Percentiles rank a stretch among this genome's conserved stretches.
Conservation (phyloP, 2,329 filamentous ascomycete species). For the Phoma herbarum region DNA sequence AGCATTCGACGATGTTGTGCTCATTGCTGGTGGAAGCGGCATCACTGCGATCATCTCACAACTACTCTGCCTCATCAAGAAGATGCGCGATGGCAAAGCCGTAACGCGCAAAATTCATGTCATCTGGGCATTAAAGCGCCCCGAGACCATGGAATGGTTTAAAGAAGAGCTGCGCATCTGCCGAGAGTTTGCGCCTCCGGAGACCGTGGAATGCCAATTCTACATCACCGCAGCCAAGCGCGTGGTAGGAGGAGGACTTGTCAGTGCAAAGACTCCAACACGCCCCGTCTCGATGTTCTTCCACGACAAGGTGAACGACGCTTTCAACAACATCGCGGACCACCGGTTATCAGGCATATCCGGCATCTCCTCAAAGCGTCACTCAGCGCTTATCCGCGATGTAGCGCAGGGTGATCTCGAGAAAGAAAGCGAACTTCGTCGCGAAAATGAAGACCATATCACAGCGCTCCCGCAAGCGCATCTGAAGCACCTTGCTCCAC, state of each 20-base stretch:
- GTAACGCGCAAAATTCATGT: conserved; percentile 90
- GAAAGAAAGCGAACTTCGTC: conserved; percentile 79
- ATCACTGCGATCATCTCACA: conserved; percentile 95
- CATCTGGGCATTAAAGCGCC: conserved; percentile 90
- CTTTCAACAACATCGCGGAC: conserved; percentile 84
- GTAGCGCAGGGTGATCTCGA: conserved; percentile 82
- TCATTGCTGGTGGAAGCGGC: conserved; percentile 92
- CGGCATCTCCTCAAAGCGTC: conserved; percentile 63
- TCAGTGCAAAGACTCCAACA: conserved; percentile 61
- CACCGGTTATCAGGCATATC: conserved; percentile 64
- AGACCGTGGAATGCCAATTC: conserved; percentile 92
- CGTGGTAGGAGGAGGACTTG: conserved; percentile 56
- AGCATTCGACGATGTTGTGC: conserved; percentile 90
- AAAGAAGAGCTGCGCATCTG: conserved; percentile 93
- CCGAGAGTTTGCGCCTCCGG: conserved; percentile 85
- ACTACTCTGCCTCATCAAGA: conserved; percentile 90
- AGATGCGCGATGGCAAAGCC: conserved; percentile 93
- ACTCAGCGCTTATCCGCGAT: conserved; percentile 82
- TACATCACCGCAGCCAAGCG: conserved; percentile 85
- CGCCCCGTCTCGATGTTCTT: conserved; percentile 76
- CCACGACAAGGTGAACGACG: conserved; percentile 86
- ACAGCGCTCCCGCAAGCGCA: conserved; percentile 76
- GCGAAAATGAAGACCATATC: conserved; percentile 84
- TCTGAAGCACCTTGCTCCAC: conserved; percentile 54
- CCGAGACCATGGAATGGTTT: conserved; percentile 98